Base-by-base conservation (phyloP, 2,329 filamentous ascomycete species). In the Colletotrichum abscissum region DNA sequence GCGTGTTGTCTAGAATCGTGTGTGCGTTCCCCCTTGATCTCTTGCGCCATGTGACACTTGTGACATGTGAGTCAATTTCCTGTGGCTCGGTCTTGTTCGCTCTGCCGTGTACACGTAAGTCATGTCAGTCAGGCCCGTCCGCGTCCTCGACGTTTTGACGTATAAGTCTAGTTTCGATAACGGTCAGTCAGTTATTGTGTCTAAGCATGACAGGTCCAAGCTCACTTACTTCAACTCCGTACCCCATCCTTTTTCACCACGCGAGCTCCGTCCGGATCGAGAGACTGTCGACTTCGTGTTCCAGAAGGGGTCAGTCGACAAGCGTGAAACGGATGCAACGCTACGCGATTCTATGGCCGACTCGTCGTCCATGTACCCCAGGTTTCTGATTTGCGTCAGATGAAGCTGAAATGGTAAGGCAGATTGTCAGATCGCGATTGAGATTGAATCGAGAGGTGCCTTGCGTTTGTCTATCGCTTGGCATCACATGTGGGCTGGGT, bases 1-100 rank as follows among this genome's bases (percentile, higher is more conserved):
- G 79, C 79, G 78, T 83, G 69, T 74, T 67, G 72, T 28, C 28
- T 65, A 66, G 8, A 49, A 14, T n/a, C 12, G 1, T 46, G n/a
- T 16, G 19, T 64, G 19, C 12, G 14, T 46, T 28, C 11, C 19
- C 6, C 24, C 35, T 35, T n/a, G 6, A 52, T 63, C 16, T n/a
- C 6, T 24, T 46, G 35, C 35, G 35, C 35, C 35, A 42, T 42
- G 38, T 42, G 38, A 42, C 38, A n/a, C 58, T 63, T 2, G 57
- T 72, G 58, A 58, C 49, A 24, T 52, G 26, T 58, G 57, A 54
- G 52, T 52, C 42, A 62, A 52, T 24, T 26, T 26, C 5, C 9
- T 49, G 42, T 59, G 69, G 69, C 54, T 69, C 28, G 58, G 35
- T 28, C 65, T 49, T n/a, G 9, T 2, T 35, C 30, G 70, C 66